Evolutionary conservation across 768 basidiomycete species (phyloP), one percentile per base, ranked within the genome.

Genomic region (Punctularia strigosozonata): DNA sequence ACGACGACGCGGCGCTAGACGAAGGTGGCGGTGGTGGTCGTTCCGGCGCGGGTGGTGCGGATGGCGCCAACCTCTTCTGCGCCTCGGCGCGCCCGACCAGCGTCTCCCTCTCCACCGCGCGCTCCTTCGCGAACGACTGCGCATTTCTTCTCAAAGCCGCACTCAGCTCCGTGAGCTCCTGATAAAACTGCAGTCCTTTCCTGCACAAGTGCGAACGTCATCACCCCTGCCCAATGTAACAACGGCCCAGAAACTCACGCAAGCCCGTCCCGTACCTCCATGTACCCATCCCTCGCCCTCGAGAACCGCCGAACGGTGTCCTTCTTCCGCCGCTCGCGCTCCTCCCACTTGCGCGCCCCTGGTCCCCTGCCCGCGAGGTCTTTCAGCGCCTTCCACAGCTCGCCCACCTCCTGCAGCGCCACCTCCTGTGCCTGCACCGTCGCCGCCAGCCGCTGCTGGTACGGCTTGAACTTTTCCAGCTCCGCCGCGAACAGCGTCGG

Each of bases 391-490:
- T 80, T 81, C 77, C 86, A 89, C 8, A 83, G 55, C n/a, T 64
- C 57, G 8, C 73, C 66, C 6, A 95, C 63, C 46, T 95, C 89
- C 43, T 87, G 71, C 18, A 98, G 50, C 1, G 76, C 68, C 6
- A 67, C 56, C 39, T 82, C 74, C 47, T 95, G 87, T 23, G 83
- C 78, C 41, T 79, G 76, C 0, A 90, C 71, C 0, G 89, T 88
- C 3, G 81, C 71, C 4, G 74, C 62, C 2, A 98, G 63, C 0
- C 89, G 77, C 30, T 83, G 77, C 51, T 95, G 90, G 51, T 86
- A 91, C 0, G 91, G 88, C 17, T 76, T 70, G 65, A 97, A 98
- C 59, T 98, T 99, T 60, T 97, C 94, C 17, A 98, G 72, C 55
- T 98, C 91, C 6, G 81, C 73, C 0, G 90, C 86, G 48, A 98